These are phyloP conservation scores for Cruciata laevipes DNA, from an alignment of 257 asterid genomes.

Conservation along the genomic window DNA sequence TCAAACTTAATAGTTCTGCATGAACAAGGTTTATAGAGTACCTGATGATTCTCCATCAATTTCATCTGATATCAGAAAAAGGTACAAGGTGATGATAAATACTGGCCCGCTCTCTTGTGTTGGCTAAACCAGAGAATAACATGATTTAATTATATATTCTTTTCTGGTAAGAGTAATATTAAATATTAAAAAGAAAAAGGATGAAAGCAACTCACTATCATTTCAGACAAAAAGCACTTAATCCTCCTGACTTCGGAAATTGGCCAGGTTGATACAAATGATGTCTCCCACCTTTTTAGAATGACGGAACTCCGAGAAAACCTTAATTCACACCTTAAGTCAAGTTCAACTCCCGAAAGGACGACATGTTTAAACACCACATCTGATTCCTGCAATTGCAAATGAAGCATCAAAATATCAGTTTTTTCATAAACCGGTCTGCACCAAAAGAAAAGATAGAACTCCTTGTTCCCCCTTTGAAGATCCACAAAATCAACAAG, in stretches of 20 bases:
- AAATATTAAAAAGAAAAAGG: constrained; percentile 15
- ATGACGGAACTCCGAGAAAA: constrained; percentile 50
- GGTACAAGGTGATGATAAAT: no score
- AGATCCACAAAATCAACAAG: no score
- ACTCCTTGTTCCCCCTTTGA: no score
- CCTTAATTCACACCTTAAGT: no score
- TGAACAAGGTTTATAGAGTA: no score
- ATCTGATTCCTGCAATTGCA: constrained; percentile 42
- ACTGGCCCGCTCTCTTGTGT: no score
- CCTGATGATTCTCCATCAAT: constrained; percentile 31
- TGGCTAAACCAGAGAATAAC: no score
- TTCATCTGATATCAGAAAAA: constrained; percentile 31
- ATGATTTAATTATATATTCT: not conserved
- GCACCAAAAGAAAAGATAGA: no score
- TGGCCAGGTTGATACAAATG: constrained; percentile 36
- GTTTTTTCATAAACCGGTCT: no score
- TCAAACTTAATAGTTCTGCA: no score
- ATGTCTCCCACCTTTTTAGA: constrained; percentile 39
- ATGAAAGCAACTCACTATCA: constrained; percentile 41
- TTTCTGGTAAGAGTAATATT: constrained; percentile 1
- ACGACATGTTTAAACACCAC: constrained; percentile 52
- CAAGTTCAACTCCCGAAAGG: constrained; percentile 37
- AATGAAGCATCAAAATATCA: not conserved
- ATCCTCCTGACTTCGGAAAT: constrained; percentile 41
- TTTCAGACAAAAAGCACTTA: constrained; percentile 37